Base-by-base conservation (phyloP, 2,329 filamentous ascomycete species). In the Aphanocladium album region DNA sequence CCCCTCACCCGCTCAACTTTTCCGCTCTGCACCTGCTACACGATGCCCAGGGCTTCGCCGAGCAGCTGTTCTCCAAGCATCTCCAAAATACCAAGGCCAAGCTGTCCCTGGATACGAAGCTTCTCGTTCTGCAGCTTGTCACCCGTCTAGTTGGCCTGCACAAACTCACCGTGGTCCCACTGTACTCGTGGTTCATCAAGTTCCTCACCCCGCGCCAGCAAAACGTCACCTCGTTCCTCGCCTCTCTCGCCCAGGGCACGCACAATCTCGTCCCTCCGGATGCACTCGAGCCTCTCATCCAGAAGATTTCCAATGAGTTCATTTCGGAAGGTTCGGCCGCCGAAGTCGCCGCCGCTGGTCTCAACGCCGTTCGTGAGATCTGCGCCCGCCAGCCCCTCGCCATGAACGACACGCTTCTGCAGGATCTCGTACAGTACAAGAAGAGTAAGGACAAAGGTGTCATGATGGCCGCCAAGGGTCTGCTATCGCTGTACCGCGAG, bases 381-480 rank as follows among this genome's bases (percentile, higher is more conserved):
- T 97, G 93, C 73, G 89, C 88, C 2, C 84, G 95, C 64, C 95
- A 99, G 70, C 93, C 95, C 1, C 79, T 98, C n/a, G 93, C 93
- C 6, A 98, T 99, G 90, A 92, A 87, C 56, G 93, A 98, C 65
- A 96, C 93, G 0, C 77, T 99, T n/a, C 78, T 99, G 33, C 93
- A 99, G 73, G 95, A 99, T 79, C 77, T 99, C 57, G 92, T 98
- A 11, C 89, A 95, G 79, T 98, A 99, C 76, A 86, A 91, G 63
- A 96, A 96, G 80, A 96, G 91, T 71, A 99, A 99, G 72, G 95
- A 99, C 71, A 99, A 98, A 79, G 93, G 93, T 62, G 90, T 95
- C n/a, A 93, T 96, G 84, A 98, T 99, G 95, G 95, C 95, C 8
- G 92, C 93, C 16, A 93, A 95, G 73, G 93, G 95, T 64, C 79